phyloP scores from a whole-genome alignment of 1,284 basidiomycete species.

The Volvariella volvacea region DNA sequence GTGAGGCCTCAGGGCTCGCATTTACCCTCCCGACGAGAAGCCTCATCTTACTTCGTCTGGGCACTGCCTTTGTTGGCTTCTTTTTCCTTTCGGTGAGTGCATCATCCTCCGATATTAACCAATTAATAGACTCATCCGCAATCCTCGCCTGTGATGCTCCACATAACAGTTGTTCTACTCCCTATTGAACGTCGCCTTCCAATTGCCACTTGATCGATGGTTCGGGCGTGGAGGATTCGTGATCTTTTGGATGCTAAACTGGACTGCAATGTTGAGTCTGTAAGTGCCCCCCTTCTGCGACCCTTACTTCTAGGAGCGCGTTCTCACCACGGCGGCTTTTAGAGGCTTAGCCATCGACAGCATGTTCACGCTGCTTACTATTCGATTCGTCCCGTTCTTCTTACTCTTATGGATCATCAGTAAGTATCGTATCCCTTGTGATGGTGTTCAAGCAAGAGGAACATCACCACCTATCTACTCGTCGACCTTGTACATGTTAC shows the following conservation, averaged over 20 bases:
- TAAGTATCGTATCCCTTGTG: constrained; percentile 17
- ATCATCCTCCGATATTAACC: too few relatives aligned
- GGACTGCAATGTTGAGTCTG: constrained; percentile 54
- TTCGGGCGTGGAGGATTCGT: constrained; percentile 56
- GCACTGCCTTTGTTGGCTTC: constrained; percentile 48
- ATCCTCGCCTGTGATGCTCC: constrained; percentile 9
- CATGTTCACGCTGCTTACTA: constrained; percentile 48
- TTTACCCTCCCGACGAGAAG: constrained; percentile 42
- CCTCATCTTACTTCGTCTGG: constrained; percentile 49
- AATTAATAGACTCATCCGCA: neutral
- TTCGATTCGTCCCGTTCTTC: constrained; percentile 51
- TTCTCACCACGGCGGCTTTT: neutral
- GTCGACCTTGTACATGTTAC: too few relatives aligned
- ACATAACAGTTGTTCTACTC: constrained; percentile 44
- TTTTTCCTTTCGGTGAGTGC: constrained; percentile 55
- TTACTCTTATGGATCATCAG: constrained; percentile 65
- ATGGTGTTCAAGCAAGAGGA: too few relatives aligned
- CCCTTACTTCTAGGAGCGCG: too few relatives aligned
- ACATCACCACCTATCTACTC: neutral
- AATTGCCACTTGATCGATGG: constrained; percentile 45
- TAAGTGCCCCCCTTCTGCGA: constrained; percentile 18
- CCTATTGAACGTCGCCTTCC: constrained; percentile 61
- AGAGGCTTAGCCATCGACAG: constrained; percentile 58
- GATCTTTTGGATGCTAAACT: constrained; percentile 72
- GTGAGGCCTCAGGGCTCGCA: constrained; percentile 37